Percentiles rank a stretch among this genome's conserved stretches.
phyloP scores from a whole-genome alignment of 2,329 filamentous ascomycete species.

The Botryotinia globosa region DNA sequence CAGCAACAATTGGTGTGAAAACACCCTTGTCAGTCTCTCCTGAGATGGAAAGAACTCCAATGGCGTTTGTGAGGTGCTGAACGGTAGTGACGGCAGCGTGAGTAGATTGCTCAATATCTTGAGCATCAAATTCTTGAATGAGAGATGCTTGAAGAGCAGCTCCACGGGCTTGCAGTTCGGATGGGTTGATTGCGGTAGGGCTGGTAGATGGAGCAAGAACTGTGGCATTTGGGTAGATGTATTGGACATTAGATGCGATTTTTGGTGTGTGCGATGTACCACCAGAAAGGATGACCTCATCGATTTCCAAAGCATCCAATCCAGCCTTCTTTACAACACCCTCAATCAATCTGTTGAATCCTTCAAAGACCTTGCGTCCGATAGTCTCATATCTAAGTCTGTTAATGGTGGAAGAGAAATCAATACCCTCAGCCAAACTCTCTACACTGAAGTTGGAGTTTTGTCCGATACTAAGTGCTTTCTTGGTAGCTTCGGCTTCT shows the following conservation, averaged over 20 bases:
- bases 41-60: slow-evolving; percentile 74
- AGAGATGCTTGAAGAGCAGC: slow-evolving; percentile 93
- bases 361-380: slow-evolving; percentile 79
- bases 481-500: slow-evolving; percentile 89
- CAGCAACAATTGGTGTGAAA: slow-evolving; percentile 77
- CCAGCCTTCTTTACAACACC: slow-evolving; percentile 86
- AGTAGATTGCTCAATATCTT: slow-evolving; percentile 93
- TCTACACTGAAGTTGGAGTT: slow-evolving; percentile 93
- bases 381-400: slow-evolving; percentile 89
- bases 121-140: slow-evolving; percentile 88
- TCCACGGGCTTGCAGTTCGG: slow-evolving; percentile 82
- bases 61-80: slow-evolving; percentile 82
- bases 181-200: slow-evolving; percentile 81
- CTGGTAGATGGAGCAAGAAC: slow-evolving; percentile 82
- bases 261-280: slow-evolving; percentile 92
- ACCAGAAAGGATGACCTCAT: slow-evolving; percentile 91
- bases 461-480: slow-evolving; percentile 81
- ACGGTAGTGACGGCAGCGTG: slow-evolving; percentile 94
- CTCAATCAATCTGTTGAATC: slow-evolving; percentile 82
- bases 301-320: slow-evolving; percentile 86
- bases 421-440: slow-evolving; percentile 81
- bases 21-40: slow-evolving; percentile 59
- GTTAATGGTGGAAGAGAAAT: slow-evolving; percentile 92
- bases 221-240: slow-evolving; percentile 77
- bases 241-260: slow-evolving; percentile 76